Percentiles rank a stretch among this genome's conserved stretches.
phyloP scores from a whole-genome alignment of 2,329 filamentous ascomycete species.

The Orbilia ellipsospora region DNA sequence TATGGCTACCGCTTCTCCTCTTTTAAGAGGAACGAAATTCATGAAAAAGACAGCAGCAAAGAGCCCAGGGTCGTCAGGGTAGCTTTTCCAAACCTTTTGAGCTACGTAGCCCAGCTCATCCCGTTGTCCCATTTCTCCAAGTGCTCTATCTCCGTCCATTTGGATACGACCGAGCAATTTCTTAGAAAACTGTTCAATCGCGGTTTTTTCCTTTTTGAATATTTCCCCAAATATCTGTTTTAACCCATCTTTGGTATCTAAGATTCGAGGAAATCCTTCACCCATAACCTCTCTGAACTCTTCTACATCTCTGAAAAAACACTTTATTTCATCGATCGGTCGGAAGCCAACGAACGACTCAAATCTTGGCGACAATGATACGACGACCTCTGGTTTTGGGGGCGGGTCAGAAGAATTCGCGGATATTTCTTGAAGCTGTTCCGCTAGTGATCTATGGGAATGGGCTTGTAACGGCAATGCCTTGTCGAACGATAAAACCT shows the following conservation, averaged over 20 bases:
- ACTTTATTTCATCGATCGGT: conserved; percentile 25
- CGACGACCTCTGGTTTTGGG: conserved; percentile 20
- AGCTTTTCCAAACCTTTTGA: conserved; percentile 31
- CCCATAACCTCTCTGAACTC: conserved; percentile 25
- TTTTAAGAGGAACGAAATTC: conserved; percentile 23
- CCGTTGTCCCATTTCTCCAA: conserved; percentile 33
- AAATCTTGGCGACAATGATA: conserved; percentile 27
- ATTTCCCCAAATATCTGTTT: conserved; percentile 24
- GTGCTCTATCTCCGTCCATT: conserved; percentile 20
- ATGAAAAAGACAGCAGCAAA: conserved; percentile 36
- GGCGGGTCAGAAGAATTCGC: conserved; percentile 5
- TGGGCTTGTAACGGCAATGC: conserved; percentile 24
- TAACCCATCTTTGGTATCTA: neutral
- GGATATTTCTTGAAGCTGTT: conserved; percentile 12
- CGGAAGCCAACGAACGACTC: conserved; percentile 37
- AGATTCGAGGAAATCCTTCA: conserved; percentile 4
- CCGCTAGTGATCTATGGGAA: conserved; percentile 25
- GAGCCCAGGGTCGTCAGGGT: conserved; percentile 29
- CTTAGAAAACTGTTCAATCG: conserved; percentile 13
- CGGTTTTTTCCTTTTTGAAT: conserved; percentile 29
- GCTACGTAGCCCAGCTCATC: conserved; percentile 30
- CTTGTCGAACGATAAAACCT: conserved; percentile 34
- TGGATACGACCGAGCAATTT: conserved; percentile 26
- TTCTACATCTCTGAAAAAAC: conserved; percentile 29
- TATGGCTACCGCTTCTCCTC: conserved; percentile 29